Evolutionary conservation across 345 rosid genomes (phyloP).

Genomic region (Isatis tinctoria): DNA sequence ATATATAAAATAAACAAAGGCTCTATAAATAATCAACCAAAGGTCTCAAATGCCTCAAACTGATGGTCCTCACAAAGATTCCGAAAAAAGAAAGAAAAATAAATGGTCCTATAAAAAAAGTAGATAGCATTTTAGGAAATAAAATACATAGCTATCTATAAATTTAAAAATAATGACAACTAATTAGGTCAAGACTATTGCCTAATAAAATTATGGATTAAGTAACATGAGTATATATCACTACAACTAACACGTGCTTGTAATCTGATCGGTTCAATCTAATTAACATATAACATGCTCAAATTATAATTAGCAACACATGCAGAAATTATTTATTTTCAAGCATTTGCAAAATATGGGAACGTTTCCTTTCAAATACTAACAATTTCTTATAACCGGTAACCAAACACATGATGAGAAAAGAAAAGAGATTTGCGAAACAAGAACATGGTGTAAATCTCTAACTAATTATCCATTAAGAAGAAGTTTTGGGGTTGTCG

Average conservation of each 20-base stretch:
- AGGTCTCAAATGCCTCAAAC: not conserved
- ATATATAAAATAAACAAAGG: not conserved
- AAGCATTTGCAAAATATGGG: too few species aligned
- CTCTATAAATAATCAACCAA: not conserved
- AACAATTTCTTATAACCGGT: not conserved
- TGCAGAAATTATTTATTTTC: not conserved
- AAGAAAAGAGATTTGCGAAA: not conserved
- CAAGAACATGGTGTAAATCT: too few species aligned
- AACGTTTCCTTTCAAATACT: not conserved
- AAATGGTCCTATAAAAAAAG: not conserved
- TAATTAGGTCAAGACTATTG: not conserved
- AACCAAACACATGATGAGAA: not conserved
- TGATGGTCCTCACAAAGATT: not conserved
- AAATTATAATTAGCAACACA: not conserved
- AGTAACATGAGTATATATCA: not conserved
- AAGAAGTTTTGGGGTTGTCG: not conserved
- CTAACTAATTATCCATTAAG: too few species aligned
- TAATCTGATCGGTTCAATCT: not conserved
- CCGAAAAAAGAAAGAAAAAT: not conserved
- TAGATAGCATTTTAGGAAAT: not conserved
- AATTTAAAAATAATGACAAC: not conserved
- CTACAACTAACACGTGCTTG: not conserved
- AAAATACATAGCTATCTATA: not conserved
- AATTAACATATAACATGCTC: not conserved
- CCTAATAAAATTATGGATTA: not conserved